phyloP scores from a whole-genome alignment of 208 protist genomes.

The Cochliopodium minus region DNA sequence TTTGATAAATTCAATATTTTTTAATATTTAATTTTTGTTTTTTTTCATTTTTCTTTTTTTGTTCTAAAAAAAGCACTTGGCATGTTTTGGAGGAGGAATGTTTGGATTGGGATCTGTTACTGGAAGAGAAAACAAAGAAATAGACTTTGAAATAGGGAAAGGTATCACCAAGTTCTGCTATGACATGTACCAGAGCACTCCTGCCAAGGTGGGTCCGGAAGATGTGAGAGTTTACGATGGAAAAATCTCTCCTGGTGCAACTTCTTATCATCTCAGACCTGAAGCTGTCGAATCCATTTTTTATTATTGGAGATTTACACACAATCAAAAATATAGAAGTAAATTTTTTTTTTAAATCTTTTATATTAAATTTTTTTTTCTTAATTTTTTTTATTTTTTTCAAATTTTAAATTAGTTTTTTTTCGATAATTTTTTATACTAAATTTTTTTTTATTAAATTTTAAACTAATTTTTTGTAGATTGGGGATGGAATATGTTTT shows the following conservation, averaged over 20 bases:
- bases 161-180: conserved; percentile 35
- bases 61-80: too few species aligned
- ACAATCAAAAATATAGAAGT: conserved; percentile 39
- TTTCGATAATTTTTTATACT: too few species aligned
- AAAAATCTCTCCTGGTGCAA: neutral
- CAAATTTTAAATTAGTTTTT: too few species aligned
- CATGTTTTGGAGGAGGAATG: conserved; percentile 25
- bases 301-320: conserved; percentile 33
- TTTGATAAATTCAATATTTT: too few species aligned
- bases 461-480: too few species aligned
- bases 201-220: conserved; percentile 41
- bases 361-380: too few species aligned
- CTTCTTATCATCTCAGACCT: conserved; percentile 24
- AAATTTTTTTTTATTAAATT: too few species aligned
- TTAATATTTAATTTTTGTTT: too few species aligned
- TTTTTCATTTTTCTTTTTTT: too few species aligned
- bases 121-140: neutral
- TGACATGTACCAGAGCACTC: conserved; percentile 22
- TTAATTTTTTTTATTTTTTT: too few species aligned
- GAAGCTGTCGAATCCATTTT: conserved; percentile 50
- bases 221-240: neutral
- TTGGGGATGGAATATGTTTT: conserved; percentile 48
- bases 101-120: conserved; percentile 10
- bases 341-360: too few species aligned
- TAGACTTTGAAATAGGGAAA: conserved; percentile 5